Conservation (phyloP, 2,329 filamentous ascomycete species). For the Aspergillus costaricaensis region DNA sequence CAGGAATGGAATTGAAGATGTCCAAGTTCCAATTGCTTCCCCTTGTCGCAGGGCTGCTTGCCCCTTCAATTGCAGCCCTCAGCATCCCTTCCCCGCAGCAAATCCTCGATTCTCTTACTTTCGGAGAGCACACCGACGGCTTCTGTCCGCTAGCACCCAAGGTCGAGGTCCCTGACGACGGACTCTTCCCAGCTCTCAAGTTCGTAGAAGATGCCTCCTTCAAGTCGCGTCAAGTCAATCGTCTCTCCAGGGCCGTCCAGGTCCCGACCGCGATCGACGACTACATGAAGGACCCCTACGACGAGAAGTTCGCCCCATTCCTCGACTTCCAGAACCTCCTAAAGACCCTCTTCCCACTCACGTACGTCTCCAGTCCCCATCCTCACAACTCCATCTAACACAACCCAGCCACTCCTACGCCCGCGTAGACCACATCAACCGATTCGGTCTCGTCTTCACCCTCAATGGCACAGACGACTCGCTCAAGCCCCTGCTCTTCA, state of each 20-base stretch:
- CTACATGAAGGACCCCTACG: constrained; percentile 50
- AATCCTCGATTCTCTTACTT: constrained; percentile 19
- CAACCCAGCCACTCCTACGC: constrained; percentile 43
- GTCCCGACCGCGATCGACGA: constrained; percentile 51
- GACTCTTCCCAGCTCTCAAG: constrained; percentile 28
- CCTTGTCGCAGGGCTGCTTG: constrained; percentile 12
- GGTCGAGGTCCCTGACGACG: constrained; percentile 29
- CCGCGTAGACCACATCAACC: constrained; percentile 60
- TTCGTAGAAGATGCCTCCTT: constrained; percentile 34
- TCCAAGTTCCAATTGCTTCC: not conserved
- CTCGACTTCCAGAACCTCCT: constrained; percentile 56
- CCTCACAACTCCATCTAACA: not conserved
- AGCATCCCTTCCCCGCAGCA: constrained; percentile 30
- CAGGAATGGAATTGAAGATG: not conserved
- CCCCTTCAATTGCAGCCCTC: constrained; percentile 18
- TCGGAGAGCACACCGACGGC: constrained; percentile 11
- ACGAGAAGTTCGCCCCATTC: constrained; percentile 62
- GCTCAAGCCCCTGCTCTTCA: constrained; percentile 58
- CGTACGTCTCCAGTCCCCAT: constrained; percentile 35
- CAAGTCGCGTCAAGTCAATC: constrained; percentile 46
- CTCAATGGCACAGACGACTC: constrained; percentile 55
- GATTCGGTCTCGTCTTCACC: constrained; percentile 63
- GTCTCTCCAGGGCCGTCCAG: constrained; percentile 59
- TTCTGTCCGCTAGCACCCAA: constrained; percentile 35
- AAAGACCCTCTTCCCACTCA: constrained; percentile 53